Evolutionary conservation across 2,329 filamentous ascomycete species (phyloP).

Genomic region (Xylariaceae sp.): DNA sequence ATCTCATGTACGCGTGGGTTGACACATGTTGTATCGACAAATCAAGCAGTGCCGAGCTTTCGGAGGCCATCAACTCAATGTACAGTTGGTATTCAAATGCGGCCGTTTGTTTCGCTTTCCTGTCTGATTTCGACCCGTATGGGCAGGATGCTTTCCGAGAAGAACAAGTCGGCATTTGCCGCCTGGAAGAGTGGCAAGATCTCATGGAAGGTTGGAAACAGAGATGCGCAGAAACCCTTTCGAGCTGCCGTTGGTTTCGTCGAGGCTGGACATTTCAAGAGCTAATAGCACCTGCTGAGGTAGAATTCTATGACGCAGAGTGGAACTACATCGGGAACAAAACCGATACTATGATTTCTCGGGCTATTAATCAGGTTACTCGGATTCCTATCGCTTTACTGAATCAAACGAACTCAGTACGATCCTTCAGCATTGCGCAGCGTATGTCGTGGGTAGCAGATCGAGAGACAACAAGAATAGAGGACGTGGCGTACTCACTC

Average conservation of each 20-base stretch:
- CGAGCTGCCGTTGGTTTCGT: slow-evolving; percentile 1
- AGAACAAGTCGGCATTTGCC: neutral
- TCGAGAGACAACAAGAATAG: neutral
- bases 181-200: no score
- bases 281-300: neutral
- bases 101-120: neutral
- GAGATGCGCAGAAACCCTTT: neutral
- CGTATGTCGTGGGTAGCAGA: neutral
- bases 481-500: slow-evolving; percentile 2
- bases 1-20: neutral
- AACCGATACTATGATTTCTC: neutral
- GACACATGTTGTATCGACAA: slow-evolving; percentile 4
- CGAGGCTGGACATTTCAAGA: slow-evolving; percentile 4
- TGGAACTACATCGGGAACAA: neutral
- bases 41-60: neutral
- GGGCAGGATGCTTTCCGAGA: no score
- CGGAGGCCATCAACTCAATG: neutral
- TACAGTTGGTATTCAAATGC: slow-evolving; percentile 4
- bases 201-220: neutral
- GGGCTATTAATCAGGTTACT: no score
- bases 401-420: no score
- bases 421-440: neutral
- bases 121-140: neutral
- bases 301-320: neutral
- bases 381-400: no score